phyloP scores from a whole-genome alignment of 441 rosid genomes.

The Populus trichocarpa region DNA sequence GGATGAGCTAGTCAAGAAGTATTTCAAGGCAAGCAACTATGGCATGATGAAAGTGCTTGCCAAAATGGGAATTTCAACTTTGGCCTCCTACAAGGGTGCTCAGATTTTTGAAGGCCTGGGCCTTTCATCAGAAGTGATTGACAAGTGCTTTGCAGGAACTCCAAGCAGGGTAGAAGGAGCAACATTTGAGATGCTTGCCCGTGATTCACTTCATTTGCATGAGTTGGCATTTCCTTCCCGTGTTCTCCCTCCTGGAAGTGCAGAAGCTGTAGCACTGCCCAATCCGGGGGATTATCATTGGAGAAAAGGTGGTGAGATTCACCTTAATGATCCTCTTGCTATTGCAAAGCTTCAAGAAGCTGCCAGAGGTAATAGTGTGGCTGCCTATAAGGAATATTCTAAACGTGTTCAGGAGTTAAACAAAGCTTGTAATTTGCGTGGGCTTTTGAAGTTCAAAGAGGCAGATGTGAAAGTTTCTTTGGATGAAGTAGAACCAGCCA shows the following conservation, averaged over 20 bases:
- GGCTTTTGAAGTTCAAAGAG: constrained; percentile 86
- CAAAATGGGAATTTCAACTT: constrained; percentile 98
- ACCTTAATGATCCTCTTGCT: constrained; percentile 98
- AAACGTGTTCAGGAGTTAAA: constrained; percentile 92
- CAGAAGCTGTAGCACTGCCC: constrained; percentile 90
- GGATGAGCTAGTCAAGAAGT: constrained; percentile 87
- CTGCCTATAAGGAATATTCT: constrained; percentile 93
- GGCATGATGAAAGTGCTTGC: constrained; percentile 99
- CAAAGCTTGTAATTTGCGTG: constrained; percentile 91
- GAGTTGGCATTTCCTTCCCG: constrained; percentile 87
- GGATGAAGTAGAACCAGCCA: constrained; percentile 94
- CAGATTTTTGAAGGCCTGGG: constrained; percentile 99
- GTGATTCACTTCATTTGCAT: constrained; percentile 81
- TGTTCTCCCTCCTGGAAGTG: constrained; percentile 84
- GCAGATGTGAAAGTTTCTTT: constrained; percentile 58
- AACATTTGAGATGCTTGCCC: constrained; percentile 98
- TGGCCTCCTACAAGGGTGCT: constrained; percentile 99
- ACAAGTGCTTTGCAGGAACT: constrained; percentile 98
- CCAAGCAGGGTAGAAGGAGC: constrained; percentile 99
- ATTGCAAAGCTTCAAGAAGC: constrained; percentile 98
- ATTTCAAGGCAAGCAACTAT: constrained; percentile 97
- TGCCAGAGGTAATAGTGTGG: constrained; percentile 86
- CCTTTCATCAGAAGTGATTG: constrained; percentile 92
- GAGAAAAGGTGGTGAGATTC: constrained; percentile 98
- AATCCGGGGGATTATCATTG: constrained; percentile 99